Conservation (phyloP, 352 stramenopile genomes). For the Saprolegnia diclina region DNA sequence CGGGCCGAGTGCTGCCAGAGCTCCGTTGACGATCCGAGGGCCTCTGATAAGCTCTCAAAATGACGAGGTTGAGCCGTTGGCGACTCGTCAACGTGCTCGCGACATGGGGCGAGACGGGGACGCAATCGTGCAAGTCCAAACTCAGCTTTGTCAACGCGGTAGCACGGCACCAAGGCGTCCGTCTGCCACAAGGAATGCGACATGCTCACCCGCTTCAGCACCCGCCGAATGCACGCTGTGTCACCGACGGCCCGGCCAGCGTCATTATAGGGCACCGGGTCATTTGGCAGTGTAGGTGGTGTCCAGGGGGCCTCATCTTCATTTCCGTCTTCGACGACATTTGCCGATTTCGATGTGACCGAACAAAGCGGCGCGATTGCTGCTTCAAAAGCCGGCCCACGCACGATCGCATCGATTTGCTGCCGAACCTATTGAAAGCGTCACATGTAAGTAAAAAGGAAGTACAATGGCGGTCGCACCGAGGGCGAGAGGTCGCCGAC, state of each 20-base stretch:
- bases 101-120: background rate
- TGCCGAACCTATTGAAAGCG: background rate
- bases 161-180: background rate
- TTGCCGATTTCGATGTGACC: no score
- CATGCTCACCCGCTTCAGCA: background rate
- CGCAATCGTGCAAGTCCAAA: background rate
- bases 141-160: conserved; percentile 2
- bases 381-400: background rate
- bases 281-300: no score
- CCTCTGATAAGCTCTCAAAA: background rate
- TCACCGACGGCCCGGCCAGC: no score
- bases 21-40: background rate
- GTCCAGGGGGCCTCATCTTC: no score
- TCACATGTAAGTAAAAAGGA: background rate
- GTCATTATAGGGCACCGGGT: no score
- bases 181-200: background rate
- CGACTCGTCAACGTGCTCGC: background rate
- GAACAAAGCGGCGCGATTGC: background rate
- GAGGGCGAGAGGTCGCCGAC: background rate
- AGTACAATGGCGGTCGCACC: background rate
- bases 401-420: background rate
- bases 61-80: background rate
- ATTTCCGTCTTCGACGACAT: no score
- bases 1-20: background rate
- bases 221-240: background rate